Percentiles rank a stretch among this genome's conserved stretches.
Evolutionary conservation across 139 green algal genomes (phyloP).

Genomic region (Yamagishiella unicocca): DNA sequence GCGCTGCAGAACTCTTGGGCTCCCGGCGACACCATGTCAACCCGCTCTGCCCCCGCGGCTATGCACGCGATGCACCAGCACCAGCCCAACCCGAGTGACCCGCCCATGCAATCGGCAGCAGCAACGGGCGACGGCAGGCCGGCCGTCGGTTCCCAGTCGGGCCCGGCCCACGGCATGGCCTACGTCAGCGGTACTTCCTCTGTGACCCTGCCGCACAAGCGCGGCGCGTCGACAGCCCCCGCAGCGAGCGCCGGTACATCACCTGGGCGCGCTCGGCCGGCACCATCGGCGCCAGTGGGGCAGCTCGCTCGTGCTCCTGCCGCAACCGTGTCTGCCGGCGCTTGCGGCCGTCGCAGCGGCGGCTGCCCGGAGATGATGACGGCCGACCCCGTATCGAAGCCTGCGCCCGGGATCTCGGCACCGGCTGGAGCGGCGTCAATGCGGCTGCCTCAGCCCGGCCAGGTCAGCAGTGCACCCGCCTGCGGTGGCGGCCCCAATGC

Average conservation of each 20-base stretch:
- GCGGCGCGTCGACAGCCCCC: background rate
- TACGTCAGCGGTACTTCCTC: no score
- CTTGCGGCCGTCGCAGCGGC: background rate
- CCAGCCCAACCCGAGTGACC: background rate
- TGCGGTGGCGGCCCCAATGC: background rate
- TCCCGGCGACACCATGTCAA: background rate
- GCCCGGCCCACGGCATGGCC: no score
- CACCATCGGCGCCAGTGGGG: background rate
- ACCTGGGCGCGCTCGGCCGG: background rate
- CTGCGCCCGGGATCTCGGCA: no score
- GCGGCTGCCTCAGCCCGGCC: no score
- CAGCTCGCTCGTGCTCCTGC: background rate
- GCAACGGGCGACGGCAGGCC: background rate
- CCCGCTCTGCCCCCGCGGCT: background rate
- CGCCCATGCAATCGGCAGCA: no score
- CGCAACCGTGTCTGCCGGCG: background rate
- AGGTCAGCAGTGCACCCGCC: no score
- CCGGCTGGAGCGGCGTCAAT: no score
- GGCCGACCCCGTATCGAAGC: no score
- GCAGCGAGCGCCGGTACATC: background rate
- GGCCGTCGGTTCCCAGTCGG: no score
- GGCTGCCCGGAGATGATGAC: background rate
- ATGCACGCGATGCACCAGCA: background rate
- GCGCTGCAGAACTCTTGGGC: background rate
- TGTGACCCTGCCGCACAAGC: constrained; percentile 5